A percentile compares a stretch with the other conserved stretches of the same genome.
phyloP scores from a whole-genome alignment of 2,329 filamentous ascomycete species.

The Pleurostoma richardsiae region DNA sequence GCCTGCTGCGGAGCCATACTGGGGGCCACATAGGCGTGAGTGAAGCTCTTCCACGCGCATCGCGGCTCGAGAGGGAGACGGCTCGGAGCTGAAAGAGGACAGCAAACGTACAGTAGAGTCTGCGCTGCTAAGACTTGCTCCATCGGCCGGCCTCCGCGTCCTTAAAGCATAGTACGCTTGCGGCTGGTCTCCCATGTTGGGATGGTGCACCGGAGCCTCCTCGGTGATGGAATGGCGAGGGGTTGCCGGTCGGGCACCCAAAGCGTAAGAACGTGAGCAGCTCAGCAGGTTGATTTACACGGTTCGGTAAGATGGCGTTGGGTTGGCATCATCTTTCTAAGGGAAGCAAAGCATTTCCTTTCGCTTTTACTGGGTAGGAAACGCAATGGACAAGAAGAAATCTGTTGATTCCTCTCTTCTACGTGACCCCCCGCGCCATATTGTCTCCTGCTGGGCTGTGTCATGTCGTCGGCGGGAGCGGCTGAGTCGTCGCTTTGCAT shows the following conservation, averaged over 20 bases:
- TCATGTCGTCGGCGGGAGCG: slow-evolving; percentile 1
- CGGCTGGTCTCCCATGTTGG: slow-evolving; percentile 31
- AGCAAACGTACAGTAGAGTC: slow-evolving; percentile 41
- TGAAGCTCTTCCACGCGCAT: slow-evolving; percentile 6
- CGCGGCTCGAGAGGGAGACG: background rate
- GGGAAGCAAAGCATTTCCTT: too few species aligned
- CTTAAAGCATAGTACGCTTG: slow-evolving; percentile 49
- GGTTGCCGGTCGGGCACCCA: too few species aligned
- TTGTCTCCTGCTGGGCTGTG: background rate
- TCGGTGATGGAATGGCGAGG: too few species aligned
- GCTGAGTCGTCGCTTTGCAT: background rate
- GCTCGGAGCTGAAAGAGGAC: background rate
- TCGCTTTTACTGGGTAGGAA: too few species aligned
- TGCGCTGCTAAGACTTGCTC: slow-evolving; percentile 38
- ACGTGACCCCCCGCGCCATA: background rate
- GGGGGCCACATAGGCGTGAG: slow-evolving; percentile 25
- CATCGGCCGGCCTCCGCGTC: slow-evolving; percentile 40
- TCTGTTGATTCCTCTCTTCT: too few species aligned
- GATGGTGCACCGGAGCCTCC: too few species aligned
- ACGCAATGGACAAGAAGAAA: too few species aligned
- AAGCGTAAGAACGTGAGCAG: too few species aligned
- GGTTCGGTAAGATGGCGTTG: too few species aligned
- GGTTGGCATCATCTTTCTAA: too few species aligned
- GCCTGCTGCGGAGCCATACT: slow-evolving; percentile 39
- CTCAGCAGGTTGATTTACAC: too few species aligned